Evolutionary conservation across 805 yeast species (phyloP).

Genomic region (Alloascoidea africana): DNA sequence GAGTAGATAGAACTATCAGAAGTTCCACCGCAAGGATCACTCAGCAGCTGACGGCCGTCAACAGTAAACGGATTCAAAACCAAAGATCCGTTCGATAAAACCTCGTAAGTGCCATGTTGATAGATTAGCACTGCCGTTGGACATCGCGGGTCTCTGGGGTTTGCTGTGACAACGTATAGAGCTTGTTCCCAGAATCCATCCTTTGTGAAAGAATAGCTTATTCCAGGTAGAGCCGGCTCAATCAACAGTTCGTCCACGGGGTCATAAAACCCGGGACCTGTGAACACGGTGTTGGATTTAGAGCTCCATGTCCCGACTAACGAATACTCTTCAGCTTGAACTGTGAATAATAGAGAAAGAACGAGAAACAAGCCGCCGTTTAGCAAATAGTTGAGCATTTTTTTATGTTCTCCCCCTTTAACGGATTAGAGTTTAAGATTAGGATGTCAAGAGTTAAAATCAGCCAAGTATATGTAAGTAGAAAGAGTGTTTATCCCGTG

Average conservation of each 20-base stretch:
- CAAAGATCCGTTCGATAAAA: constrained; percentile 51
- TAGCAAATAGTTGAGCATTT: too few species aligned
- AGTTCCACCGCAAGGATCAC: constrained; percentile 70
- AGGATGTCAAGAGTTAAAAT: too few species aligned
- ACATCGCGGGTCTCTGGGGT: constrained; percentile 64
- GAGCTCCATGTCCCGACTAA: constrained; percentile 99
- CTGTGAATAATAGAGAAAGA: too few species aligned
- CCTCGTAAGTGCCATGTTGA: constrained; percentile 78
- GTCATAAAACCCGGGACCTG: constrained; percentile 93
- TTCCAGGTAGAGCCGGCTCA: constrained; percentile 94
- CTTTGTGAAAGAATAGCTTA: constrained; percentile 80
- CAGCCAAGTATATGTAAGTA: too few species aligned
- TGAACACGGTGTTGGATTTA: constrained; percentile 84
- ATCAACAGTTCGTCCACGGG: constrained; percentile 90
- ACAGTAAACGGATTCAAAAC: constrained; percentile 58
- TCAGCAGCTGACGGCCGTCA: constrained; percentile 85
- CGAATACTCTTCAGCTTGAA: too few species aligned
- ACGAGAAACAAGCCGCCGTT: too few species aligned
- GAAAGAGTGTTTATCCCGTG: too few species aligned
- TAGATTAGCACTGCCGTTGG: constrained; percentile 68
- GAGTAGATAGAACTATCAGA: constrained; percentile 26
- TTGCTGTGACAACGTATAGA: constrained; percentile 57
- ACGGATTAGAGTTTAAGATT: too few species aligned
- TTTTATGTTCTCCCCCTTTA: too few species aligned
- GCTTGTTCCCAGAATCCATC: constrained; percentile 93